Conservation (phyloP, 148 eudicot genomes). For the Suaeda aralocaspica region DNA sequence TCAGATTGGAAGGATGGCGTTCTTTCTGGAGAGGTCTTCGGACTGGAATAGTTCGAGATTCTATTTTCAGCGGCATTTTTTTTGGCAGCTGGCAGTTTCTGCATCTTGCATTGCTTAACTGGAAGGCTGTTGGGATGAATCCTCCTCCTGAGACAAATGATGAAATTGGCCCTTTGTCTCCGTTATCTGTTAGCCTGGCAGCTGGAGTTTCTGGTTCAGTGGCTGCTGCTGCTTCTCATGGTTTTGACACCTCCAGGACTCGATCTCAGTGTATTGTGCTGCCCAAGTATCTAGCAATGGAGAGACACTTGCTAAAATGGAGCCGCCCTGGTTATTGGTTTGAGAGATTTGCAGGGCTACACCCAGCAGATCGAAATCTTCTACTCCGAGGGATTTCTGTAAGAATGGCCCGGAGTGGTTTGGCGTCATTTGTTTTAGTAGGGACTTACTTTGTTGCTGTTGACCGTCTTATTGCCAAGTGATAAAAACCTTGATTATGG, state of each 20-base stretch:
- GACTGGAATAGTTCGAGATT: slow-evolving; percentile 70
- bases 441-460: slow-evolving; percentile 65
- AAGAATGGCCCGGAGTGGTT: slow-evolving; percentile 84
- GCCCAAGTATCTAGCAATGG: slow-evolving; percentile 75
- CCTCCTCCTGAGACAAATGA: slow-evolving; percentile 64
- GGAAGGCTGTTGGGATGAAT: slow-evolving; percentile 87
- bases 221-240: slow-evolving; percentile 92
- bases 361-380: slow-evolving; percentile 80
- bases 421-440: slow-evolving; percentile 64
- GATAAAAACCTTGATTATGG: background rate
- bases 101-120: slow-evolving; percentile 56
- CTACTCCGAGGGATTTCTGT: slow-evolving; percentile 61
- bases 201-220: slow-evolving; percentile 85
- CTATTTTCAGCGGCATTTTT: slow-evolving; percentile 78
- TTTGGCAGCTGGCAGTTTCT: slow-evolving; percentile 82
- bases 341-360: slow-evolving; percentile 78
- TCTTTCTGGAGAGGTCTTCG: slow-evolving; percentile 83
- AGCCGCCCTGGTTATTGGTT: slow-evolving; percentile 68
- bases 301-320: slow-evolving; percentile 78
- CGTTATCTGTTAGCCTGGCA: slow-evolving; percentile 65
- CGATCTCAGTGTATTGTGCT: slow-evolving; percentile 79
- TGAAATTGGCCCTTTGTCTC: slow-evolving; percentile 77
- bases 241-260: slow-evolving; percentile 77
- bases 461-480: slow-evolving; percentile 40
- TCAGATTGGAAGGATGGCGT: slow-evolving; percentile 77